Evolutionary conservation across 345 rosid genomes (phyloP).

Genomic region (Gossypium arboreum): DNA sequence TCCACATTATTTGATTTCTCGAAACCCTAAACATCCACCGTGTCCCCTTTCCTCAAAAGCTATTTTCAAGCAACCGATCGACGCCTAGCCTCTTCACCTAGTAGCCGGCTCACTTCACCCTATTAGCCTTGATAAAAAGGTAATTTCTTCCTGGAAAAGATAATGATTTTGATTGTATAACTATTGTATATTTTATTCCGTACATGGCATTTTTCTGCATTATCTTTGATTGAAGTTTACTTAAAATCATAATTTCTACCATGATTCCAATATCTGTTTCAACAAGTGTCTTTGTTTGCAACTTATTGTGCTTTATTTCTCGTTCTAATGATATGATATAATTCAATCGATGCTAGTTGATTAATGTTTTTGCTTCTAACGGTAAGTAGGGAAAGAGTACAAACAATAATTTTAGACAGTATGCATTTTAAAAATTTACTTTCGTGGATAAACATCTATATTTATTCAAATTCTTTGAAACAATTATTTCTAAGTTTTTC

Average conservation of each 20-base stretch:
- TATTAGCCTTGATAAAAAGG: slow-evolving; percentile 85
- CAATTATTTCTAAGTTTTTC: not conserved
- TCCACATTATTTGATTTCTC: too few relatives aligned
- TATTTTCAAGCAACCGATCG: too few relatives aligned
- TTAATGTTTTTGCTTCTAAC: not conserved
- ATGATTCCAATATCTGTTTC: not conserved
- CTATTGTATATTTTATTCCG: not conserved
- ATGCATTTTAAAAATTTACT: not conserved
- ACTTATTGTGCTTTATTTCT: not conserved
- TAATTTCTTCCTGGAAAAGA: slow-evolving; percentile 22
- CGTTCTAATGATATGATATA: too few relatives aligned
- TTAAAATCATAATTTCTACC: not conserved
- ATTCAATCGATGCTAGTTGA: too few relatives aligned
- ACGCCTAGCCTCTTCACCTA: too few relatives aligned
- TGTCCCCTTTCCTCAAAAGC: too few relatives aligned
- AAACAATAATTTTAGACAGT: not conserved
- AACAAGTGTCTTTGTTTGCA: not conserved
- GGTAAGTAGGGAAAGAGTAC: not conserved
- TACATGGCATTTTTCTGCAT: not conserved
- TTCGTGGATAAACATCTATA: not conserved
- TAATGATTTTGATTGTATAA: not conserved
- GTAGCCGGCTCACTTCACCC: slow-evolving; percentile 6
- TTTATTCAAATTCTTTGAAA: not conserved
- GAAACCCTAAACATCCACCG: too few relatives aligned
- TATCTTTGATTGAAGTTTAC: not conserved